Percentiles rank a stretch among this genome's conserved stretches.
These are phyloP conservation scores for Lunasporangiospora selenospora DNA, from an alignment of 192 early-diverging fungal species.

Conservation along the genomic window DNA sequence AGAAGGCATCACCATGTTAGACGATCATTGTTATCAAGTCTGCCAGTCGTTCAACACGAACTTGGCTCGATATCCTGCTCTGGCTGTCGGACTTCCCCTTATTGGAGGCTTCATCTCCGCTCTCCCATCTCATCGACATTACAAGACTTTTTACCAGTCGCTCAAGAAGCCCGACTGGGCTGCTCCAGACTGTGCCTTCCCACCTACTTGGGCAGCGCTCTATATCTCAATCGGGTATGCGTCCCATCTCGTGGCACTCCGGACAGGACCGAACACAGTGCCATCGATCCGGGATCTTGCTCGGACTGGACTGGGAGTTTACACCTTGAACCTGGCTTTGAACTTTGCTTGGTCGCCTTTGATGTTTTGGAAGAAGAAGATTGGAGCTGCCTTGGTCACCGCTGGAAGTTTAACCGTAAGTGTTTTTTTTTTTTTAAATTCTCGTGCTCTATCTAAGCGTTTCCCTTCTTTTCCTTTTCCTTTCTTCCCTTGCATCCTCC, in stretches of 20 bases:
- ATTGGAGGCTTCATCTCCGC: conserved; percentile 43
- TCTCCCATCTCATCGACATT: conserved; percentile 14
- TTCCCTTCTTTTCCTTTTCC: not conserved
- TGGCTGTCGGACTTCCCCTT: conserved; percentile 39
- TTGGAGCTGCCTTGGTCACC: conserved; percentile 33
- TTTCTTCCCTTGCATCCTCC: too few species aligned
- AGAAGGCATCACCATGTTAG: conserved; percentile 23
- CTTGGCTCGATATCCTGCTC: conserved; percentile 35
- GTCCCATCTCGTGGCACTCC: conserved; percentile 37
- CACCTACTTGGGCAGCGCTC: conserved; percentile 27
- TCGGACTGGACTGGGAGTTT: conserved; percentile 30
- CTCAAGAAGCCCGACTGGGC: conserved; percentile 32
- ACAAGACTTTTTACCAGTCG: conserved; percentile 14
- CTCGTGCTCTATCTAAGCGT: not conserved
- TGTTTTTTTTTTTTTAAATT: conserved; percentile 1
- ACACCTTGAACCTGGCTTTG: conserved; percentile 27
- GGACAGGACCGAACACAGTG: conserved; percentile 31
- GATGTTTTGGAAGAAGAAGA: conserved; percentile 33
- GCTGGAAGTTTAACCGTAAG: conserved; percentile 35
- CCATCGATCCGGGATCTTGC: conserved; percentile 25
- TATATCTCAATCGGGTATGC: conserved; percentile 45
- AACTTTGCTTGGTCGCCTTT: conserved; percentile 38
- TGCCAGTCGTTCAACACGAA: conserved; percentile 39
- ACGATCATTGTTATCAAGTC: conserved; percentile 22
- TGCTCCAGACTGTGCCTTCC: conserved; percentile 14